Evolutionary conservation across 78 protist genomes (phyloP), one percentile per base, ranked within the genome.

Genomic region (Capsaspora owczarzaki): DNA sequence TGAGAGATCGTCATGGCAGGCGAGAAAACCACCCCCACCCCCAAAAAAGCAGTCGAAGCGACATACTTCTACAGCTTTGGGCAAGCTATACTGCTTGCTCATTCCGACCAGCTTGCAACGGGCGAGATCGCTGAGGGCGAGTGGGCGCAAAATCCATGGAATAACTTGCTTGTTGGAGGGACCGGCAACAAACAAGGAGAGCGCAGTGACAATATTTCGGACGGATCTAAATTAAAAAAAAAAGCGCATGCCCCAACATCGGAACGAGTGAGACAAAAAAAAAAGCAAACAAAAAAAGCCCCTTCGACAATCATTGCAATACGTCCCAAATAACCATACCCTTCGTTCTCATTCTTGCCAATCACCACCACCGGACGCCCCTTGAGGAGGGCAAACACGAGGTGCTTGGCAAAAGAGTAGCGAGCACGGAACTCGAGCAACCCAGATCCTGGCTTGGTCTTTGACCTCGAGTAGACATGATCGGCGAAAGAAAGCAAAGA

Each of bases 301-400:
- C 10, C 16, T 20, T 49, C n/a, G n/a, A 49, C 56, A 49, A 10
- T 20, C 56, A 49, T 49, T 10, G n/a, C 10, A 10, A 49, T 49
- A 49, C 56, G 16, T 49, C n/a, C 56, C 56, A 49, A 10, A 49
- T 16, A 49, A 10, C 47, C 86, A 25, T 23, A 63, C 80, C n/a
- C 81, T 66, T 83, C 88, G 71, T 85, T 87, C 40, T 74, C 74
- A 37, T 29, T 47, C 14, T 38, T n/a, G 31, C 83, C 91, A 16
- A 79, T 33, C 51, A 87, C 75, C 16, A 87, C 43, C 47, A 87
- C 78, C 19, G 91, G 79, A 33, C 91, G 38, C 2, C 91, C 91
- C 49, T 72, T 83, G 23, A 87, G 80, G 22, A 87, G 46, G 16
- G 91, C 86, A 43, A 78, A 87, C 40, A 83, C 75, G 1, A 69